Evolutionary conservation across 345 rosid genomes (phyloP).

Genomic region (Dipteronia dyeriana): DNA sequence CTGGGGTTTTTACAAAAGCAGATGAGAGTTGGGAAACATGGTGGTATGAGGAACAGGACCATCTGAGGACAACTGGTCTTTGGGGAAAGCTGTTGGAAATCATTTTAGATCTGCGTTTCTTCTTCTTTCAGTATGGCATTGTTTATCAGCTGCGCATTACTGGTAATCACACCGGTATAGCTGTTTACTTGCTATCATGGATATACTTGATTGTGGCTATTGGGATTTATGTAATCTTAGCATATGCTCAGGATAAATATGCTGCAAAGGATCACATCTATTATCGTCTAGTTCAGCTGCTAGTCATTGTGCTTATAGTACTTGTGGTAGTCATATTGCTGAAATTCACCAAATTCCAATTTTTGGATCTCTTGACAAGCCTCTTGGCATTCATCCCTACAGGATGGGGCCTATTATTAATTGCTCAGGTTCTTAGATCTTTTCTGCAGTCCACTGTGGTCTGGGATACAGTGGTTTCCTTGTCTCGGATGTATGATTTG

Average conservation of each 20-base stretch:
- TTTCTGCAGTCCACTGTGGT: conserved; percentile 45
- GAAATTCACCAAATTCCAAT: conserved; percentile 43
- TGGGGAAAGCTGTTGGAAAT: conserved; percentile 77
- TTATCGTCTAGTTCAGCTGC: conserved; percentile 71
- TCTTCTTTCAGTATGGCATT: conserved; percentile 89
- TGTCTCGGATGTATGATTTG: conserved; percentile 82
- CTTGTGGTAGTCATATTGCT: conserved; percentile 56
- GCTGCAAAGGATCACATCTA: conserved; percentile 68
- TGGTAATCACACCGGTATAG: conserved; percentile 34
- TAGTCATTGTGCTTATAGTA: conserved; percentile 42
- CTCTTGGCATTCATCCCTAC: conserved; percentile 85
- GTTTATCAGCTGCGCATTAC: conserved; percentile 68
- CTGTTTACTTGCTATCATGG: conserved; percentile 77
- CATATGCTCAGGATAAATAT: conserved; percentile 70
- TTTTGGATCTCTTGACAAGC: conserved; percentile 68
- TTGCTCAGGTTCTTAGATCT: conserved; percentile 62
- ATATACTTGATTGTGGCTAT: conserved; percentile 55
- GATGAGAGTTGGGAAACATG: conserved; percentile 92
- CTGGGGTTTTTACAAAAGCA: conserved; percentile 57
- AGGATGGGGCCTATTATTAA: conserved; percentile 84
- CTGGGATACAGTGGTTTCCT: conserved; percentile 79
- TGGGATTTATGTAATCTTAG: conserved; percentile 51
- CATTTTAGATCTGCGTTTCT: conserved; percentile 76
- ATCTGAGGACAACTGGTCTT: conserved; percentile 67
- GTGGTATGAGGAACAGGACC: conserved; percentile 93